Evolutionary conservation across 768 basidiomycete genomes (phyloP), one percentile per base, ranked within the genome.

Genomic region (Lactarius indigo): DNA sequence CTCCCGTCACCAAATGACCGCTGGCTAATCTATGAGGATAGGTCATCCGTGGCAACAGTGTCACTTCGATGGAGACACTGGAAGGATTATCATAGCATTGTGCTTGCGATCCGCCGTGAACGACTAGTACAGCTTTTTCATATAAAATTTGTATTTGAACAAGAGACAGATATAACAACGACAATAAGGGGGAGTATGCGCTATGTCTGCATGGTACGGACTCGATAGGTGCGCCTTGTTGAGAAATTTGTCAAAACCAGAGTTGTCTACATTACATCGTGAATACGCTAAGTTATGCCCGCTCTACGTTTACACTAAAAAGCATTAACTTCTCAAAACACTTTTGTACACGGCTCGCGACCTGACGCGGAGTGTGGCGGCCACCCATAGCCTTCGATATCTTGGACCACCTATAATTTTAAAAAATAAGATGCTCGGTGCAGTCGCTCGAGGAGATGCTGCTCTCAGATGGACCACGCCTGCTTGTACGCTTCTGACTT

Each of bases 41-140:
- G 96, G 94, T 98, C 71, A 92, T 98, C 73, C 91, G 96, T 50
- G 96, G 96, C 58, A 98, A 96, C 80, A 96, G 92, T 66, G 94
- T 98, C 55, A 94, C 94, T 62, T 94, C 92, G 65, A 96, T 97
- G 91, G 96, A 98, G 77, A 90, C 85, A 26, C 74, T 92, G 61
- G 92, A 93, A 76, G 81, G 87, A 30, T 83, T 82, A 28, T 82
- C 84, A 69, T 77, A 67, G 60, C 41, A 26, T 47, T 4, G 28
- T 56, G n/a, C 30, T 50, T 15, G 30, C 15, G 20, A 44, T 33
- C 1, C 20, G 57, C 28, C n/a, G 8, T 13, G 52, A n/a, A 23
- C 23, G 7, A 31, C 33, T 42, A 5, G 52, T 55, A 9, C 17
- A 52, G 54, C 26, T 44, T 28, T 59, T 42, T 26, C 26, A 52